Base-by-base conservation (phyloP, 306 rosid species). In the Aeschynomene evenia region DNA sequence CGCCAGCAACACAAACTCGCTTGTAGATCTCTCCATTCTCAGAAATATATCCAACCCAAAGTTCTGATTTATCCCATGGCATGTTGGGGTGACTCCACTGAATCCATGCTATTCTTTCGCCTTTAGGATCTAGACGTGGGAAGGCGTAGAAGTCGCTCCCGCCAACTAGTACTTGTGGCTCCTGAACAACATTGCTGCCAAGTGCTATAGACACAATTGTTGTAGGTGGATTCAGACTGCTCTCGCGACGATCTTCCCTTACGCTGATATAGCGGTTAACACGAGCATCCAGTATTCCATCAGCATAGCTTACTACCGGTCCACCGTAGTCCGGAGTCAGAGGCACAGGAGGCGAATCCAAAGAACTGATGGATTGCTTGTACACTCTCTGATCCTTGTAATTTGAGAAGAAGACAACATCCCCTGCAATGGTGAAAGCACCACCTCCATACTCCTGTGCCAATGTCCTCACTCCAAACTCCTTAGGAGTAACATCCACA, bases 371-470 rank as follows among this genome's bases (percentile, higher is more conserved):
- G 7, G 82, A 84, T 66, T 94, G 99, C 84, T 77, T 81, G 84
- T 91, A 89, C 49, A 95, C 82, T 37, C 97, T 85, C 74, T 95
- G 99, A 66, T 95, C 99, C 80, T 85, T 83, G 78, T 89, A 91
- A 70, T 95, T 95, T 3, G 92, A 82, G 74, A 95, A 91, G 70
- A 89, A 63, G 68, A 91, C 71, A 20, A 58, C 48, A 71, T 89
- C 88, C 13, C 96, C 96, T 1, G 86, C 81, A 62, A 91, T 89
- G 5, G 80, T 72, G 64, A 95, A 95, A 16, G 87, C 96, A 53
- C 96, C 97, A 43, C 96, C 97, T 31, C 97, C 97, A 72, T 91
- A 95, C 66, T 95, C 99, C 79, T 91, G 99, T 21, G 96, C 90
- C 83, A 86, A n/a, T 18, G 86, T 87, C 76, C 99, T 86, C 62